Evolutionary conservation across 306 rosid genomes (phyloP), one percentile per base, ranked within the genome.

Genomic region (Hippophae gyantsensis): DNA sequence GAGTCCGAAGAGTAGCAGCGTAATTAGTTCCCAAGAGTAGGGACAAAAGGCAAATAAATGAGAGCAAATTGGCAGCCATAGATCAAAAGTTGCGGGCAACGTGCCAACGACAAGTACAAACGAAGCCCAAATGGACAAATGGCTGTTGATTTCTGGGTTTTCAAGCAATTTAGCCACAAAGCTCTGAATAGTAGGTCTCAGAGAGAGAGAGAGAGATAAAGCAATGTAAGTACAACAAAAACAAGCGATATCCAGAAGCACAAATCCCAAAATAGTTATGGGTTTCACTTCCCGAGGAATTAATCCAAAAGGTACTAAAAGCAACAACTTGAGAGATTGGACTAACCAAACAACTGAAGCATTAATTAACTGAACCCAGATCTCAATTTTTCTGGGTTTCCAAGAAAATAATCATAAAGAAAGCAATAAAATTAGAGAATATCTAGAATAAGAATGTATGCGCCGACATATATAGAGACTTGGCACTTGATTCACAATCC

Each of bases 1-100:
- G 99, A 69, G 87, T 96, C 54, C 71, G 74, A 9, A 57, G 44
- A 1, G 80, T 66, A 42, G 85, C 74, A 52, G 80, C 78, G 44
- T 62, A 66, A 63, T 75, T 80, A 74, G 58, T 60, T 73, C 82
- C 81, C 18, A 81, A 62, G 54, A 64, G 57, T 60, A 85, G 57
- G 66, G 64, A 71, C 47, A 80, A 48, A 54, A 85, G 26, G 68
- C 81, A 73, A 53, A 83, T 14, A 41, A 65, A 53, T 67, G 46
- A 78, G 61, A 74, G 61, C 58, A 59, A 40, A 63, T 54, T 70
- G 57, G 44, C 67, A 69, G 72, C 85, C 98, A 85, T 92, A 62
- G 61, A 62, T 66, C 47, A 63, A 61, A 3, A 57, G 18, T 43
- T 42, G 14, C 58, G 50, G 9, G 23, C 7, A 42, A 32, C 23